Percentiles rank a stretch among this genome's conserved stretches.
Conservation (phyloP, 169 alveolate genomes). For the Plasmodium inui region DNA sequence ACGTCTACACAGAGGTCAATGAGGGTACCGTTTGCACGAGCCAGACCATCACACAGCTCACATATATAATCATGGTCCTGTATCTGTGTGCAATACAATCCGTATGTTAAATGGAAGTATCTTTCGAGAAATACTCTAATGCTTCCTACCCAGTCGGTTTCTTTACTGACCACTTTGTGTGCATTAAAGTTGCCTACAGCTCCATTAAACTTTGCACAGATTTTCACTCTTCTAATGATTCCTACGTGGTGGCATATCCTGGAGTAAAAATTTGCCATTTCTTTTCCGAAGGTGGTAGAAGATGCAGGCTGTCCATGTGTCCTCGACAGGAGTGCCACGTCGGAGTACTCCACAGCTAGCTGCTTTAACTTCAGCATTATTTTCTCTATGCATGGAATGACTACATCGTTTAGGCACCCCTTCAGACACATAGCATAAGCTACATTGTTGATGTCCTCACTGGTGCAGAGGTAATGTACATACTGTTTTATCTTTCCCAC, state of each 20-base stretch:
- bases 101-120: slow-evolving; percentile 88
- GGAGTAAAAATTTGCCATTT: slow-evolving; percentile 89
- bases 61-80: slow-evolving; percentile 96
- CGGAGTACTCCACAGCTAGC: slow-evolving; percentile 86
- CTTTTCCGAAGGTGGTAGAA: slow-evolving; percentile 97
- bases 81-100: slow-evolving; percentile 94
- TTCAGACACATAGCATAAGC: slow-evolving; percentile 91
- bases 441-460: slow-evolving; percentile 96
- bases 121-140: slow-evolving; percentile 86
- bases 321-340: slow-evolving; percentile 92
- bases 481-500: slow-evolving; percentile 84
- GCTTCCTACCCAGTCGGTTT: slow-evolving; percentile 89
- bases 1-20: slow-evolving; percentile 94
- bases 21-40: slow-evolving; percentile 90
- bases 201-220: slow-evolving; percentile 95
- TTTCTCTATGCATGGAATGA: slow-evolving; percentile 82
- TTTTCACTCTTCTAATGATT: slow-evolving; percentile 76
- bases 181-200: slow-evolving; percentile 97
- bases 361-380: slow-evolving; percentile 78
- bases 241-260: slow-evolving; percentile 36
- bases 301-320: slow-evolving; percentile 99
- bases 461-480: slow-evolving; percentile 94
- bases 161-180: slow-evolving; percentile 92
- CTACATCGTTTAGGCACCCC: slow-evolving; percentile 82
- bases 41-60: slow-evolving; percentile 87